phyloP scores from a whole-genome alignment of 2,329 filamentous ascomycete genomes.

The Lachnum nothofagi region DNA sequence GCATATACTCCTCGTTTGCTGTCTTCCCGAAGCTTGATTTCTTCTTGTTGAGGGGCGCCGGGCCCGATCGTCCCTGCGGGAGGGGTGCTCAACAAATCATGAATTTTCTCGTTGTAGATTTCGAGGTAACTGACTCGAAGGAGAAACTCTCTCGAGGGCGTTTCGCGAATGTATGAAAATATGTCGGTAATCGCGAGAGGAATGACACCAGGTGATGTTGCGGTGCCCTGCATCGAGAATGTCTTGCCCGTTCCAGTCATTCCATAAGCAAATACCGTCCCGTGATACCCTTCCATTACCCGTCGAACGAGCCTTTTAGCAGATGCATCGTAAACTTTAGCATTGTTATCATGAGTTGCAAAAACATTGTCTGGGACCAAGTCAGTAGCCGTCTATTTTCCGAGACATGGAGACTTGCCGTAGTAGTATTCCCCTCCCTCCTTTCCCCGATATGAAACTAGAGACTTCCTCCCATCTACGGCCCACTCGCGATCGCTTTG shows the following conservation, averaged over 20 bases:
- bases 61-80: constrained; percentile 49
- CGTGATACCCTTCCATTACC: constrained; percentile 99
- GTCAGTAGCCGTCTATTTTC: constrained; percentile 11
- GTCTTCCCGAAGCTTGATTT: constrained; percentile 96
- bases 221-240: constrained; percentile 98
- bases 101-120: constrained; percentile 97
- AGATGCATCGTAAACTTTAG: constrained; percentile 86
- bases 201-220: constrained; percentile 91
- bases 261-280: constrained; percentile 96
- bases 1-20: constrained; percentile 95
- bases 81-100: constrained; percentile 80
- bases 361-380: constrained; percentile 81
- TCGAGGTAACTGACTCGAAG: constrained; percentile 95
- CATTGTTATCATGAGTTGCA: constrained; percentile 86
- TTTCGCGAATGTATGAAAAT: constrained; percentile 97
- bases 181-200: constrained; percentile 97
- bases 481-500: constrained; percentile 80
- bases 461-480: constrained; percentile 75
- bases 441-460: constrained; percentile 78
- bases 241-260: constrained; percentile 99
- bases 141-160: constrained; percentile 87
- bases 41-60: constrained; percentile 63
- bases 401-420: constrained; percentile 50
- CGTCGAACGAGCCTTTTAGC: constrained; percentile 90
- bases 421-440: constrained; percentile 92